These are phyloP conservation scores for Metroxylon sagu DNA, from an alignment of 176 grass and related monocot genomes.

Conservation along the genomic window DNA sequence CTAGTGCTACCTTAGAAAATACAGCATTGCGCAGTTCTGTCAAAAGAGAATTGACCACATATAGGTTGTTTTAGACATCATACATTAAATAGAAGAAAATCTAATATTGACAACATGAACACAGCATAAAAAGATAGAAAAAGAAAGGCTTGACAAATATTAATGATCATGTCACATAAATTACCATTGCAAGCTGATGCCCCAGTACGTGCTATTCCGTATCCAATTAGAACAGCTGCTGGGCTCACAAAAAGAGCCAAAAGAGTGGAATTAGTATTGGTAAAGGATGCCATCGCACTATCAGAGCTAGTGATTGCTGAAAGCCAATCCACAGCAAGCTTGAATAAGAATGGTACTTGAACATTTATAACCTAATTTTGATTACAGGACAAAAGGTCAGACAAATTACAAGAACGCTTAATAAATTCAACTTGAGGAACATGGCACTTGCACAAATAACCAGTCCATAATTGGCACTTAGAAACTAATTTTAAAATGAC, in stretches of 20 bases:
- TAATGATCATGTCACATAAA: background rate
- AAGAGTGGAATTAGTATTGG: constrained; percentile 77
- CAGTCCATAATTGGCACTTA: too few species aligned
- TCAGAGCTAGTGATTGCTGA: constrained; percentile 60
- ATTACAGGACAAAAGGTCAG: constrained; percentile 33
- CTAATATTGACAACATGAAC: background rate
- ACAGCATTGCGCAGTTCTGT: constrained; percentile 87
- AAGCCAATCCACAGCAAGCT: constrained; percentile 95
- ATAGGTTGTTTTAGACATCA: background rate
- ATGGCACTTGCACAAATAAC: too few species aligned
- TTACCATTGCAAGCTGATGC: constrained; percentile 87
- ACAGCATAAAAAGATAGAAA: background rate
- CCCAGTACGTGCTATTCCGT: constrained; percentile 92
- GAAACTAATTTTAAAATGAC: too few species aligned
- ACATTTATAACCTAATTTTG: constrained; percentile 96
- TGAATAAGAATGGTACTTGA: constrained; percentile 98
- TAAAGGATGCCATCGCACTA: constrained; percentile 75
- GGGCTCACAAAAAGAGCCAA: constrained; percentile 97
- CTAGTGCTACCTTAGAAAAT: constrained; percentile 92
- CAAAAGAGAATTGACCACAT: constrained; percentile 28
- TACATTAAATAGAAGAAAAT: background rate
- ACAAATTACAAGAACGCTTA: constrained; percentile 19
- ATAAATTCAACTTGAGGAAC: background rate
- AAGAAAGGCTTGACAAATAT: too few species aligned
- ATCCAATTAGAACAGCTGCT: constrained; percentile 92